Evolutionary conservation across 192 early-diverging fungal species (phyloP).

Genomic region (Linderina pennispora): DNA sequence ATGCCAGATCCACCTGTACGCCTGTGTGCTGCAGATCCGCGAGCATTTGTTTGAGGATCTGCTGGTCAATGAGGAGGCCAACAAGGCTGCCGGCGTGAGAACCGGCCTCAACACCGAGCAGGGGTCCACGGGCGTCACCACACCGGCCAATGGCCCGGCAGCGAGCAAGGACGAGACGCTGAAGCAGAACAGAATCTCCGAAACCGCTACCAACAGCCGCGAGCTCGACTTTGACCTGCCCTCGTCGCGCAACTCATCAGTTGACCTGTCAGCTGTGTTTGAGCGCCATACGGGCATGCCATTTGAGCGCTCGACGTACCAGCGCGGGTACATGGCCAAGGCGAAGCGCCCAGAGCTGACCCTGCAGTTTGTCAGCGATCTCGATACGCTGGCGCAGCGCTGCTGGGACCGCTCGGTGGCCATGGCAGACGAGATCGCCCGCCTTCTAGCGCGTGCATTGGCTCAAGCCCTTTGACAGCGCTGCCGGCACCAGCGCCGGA

Average conservation of each 20-base stretch:
- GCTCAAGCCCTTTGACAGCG: conserved; percentile 12
- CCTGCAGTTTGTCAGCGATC: conserved; percentile 14
- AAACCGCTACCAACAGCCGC: neutral
- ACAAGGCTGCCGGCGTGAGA: conserved; percentile 2
- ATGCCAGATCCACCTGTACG: conserved; percentile 36
- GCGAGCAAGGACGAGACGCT: neutral
- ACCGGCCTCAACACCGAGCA: neutral
- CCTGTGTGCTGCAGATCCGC: conserved; percentile 39
- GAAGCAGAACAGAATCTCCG: neutral
- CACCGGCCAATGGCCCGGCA: neutral
- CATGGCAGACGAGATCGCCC: conserved; percentile 29
- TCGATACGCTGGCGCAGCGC: conserved; percentile 21
- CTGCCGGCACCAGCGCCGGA: neutral
- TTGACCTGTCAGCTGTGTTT: conserved; percentile 17
- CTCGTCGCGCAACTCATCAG: conserved; percentile 14
- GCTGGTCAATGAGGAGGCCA: conserved; percentile 8
- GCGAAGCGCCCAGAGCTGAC: conserved; percentile 24
- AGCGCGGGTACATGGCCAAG: conserved; percentile 30
- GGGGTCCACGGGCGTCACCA: neutral
- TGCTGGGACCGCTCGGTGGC: conserved; percentile 33
- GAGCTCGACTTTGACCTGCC: neutral
- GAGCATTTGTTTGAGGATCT: conserved; percentile 43
- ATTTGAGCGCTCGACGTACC: conserved; percentile 14
- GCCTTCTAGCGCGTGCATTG: conserved; percentile 33
- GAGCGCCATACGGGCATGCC: conserved; percentile 19